Evolutionary conservation across 331 rosid species (phyloP).

Genomic region (Saraca asoca): DNA sequence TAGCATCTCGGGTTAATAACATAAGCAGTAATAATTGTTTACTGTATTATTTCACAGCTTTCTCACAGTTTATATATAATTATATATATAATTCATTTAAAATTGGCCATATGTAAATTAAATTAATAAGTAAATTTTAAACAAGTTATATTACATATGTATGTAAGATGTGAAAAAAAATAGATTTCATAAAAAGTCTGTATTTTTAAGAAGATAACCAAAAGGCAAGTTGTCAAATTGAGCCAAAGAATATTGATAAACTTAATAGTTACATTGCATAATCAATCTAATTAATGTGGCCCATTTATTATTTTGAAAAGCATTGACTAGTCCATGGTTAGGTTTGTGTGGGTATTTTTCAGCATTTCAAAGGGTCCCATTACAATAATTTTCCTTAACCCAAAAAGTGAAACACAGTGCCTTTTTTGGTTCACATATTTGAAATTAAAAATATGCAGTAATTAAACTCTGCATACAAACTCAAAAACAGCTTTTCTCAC

Average conservation of each 20-base stretch:
- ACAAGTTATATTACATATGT: too few species aligned
- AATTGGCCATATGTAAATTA: too few species aligned
- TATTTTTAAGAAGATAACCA: not conserved
- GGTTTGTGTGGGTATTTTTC: conserved; percentile 51
- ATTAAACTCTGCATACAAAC: not conserved
- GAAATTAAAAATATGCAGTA: too few species aligned
- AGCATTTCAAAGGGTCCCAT: conserved; percentile 40
- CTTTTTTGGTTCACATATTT: conserved; percentile 37
- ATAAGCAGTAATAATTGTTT: too few species aligned
- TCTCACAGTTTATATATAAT: too few species aligned
- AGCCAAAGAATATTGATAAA: conserved; percentile 19
- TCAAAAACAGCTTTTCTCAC: conserved; percentile 32
- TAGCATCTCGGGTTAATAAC: too few species aligned
- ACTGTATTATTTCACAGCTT: too few species aligned
- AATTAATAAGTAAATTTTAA: too few species aligned
- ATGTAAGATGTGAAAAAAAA: too few species aligned
- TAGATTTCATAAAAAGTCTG: too few species aligned
- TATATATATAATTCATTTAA: too few species aligned
- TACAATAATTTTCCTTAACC: conserved; percentile 40
- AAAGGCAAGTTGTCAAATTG: conserved; percentile 8
- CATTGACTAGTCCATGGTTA: conserved; percentile 49
- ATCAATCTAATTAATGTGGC: conserved; percentile 35
- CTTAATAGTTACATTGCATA: conserved; percentile 19
- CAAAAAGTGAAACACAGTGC: conserved; percentile 40
- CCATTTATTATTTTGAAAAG: conserved; percentile 39